These are phyloP conservation scores for Auricularia heimuer DNA, from an alignment of 768 basidiomycete genomes.

Conservation along the genomic window DNA sequence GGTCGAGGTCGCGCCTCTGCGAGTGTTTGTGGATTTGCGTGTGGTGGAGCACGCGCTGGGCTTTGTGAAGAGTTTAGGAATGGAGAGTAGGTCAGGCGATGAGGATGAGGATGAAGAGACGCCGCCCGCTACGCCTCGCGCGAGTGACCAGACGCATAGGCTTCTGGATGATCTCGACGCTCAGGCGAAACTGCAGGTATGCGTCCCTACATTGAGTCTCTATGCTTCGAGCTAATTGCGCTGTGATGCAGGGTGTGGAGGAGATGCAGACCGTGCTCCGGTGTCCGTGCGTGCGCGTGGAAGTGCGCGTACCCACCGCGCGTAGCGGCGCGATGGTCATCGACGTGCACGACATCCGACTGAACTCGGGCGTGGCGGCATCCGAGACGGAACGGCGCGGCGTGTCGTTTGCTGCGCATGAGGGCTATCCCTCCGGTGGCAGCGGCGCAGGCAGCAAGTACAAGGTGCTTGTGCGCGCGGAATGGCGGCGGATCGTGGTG, in stretches of 20 bases:
- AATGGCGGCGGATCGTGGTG: slow-evolving; percentile 29
- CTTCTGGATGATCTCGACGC: slow-evolving; percentile 53
- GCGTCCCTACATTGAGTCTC: too few relatives aligned
- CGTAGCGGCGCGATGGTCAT: slow-evolving; percentile 49
- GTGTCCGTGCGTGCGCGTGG: slow-evolving; percentile 51
- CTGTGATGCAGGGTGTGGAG: too few relatives aligned
- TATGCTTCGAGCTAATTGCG: too few relatives aligned
- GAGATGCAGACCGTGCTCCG: slow-evolving; percentile 24
- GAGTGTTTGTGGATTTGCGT: slow-evolving; percentile 65
- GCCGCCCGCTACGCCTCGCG: slow-evolving; percentile 29
- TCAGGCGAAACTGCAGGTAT: slow-evolving; percentile 17
- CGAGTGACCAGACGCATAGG: slow-evolving; percentile 18
- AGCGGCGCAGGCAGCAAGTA: not conserved
- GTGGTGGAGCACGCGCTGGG: slow-evolving; percentile 24
- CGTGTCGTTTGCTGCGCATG: not conserved
- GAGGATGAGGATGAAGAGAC: slow-evolving; percentile 27
- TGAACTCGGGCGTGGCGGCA: slow-evolving; percentile 19
- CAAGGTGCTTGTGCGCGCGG: slow-evolving; percentile 4
- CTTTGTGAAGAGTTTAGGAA: slow-evolving; percentile 40
- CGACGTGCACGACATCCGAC: slow-evolving; percentile 45
- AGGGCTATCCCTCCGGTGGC: not conserved
- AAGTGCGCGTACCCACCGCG: slow-evolving; percentile 60
- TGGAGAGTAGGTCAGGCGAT: slow-evolving; percentile 12
- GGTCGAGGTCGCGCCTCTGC: slow-evolving; percentile 39
- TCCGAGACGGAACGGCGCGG: not conserved